Conservation (phyloP, 352 stramenopile species). For the Phytophthora cryptogea region DNA sequence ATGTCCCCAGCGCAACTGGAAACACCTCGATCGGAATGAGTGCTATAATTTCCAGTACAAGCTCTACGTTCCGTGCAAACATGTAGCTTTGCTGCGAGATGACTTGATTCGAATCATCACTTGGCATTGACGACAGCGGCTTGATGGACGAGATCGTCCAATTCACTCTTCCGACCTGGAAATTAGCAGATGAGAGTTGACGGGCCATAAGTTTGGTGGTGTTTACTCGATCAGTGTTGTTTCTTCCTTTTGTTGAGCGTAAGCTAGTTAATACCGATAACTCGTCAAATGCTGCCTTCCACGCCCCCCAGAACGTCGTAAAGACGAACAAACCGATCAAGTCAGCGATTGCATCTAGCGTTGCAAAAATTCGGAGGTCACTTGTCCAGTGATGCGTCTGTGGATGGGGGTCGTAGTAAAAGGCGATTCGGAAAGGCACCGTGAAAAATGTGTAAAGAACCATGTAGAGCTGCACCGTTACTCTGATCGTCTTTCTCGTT, state of each 20-base stretch:
- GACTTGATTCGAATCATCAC: slow-evolving; percentile 5
- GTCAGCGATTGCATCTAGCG: slow-evolving; percentile 49
- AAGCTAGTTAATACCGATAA: slow-evolving; percentile 47
- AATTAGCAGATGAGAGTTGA: slow-evolving; percentile 3
- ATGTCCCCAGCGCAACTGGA: slow-evolving; percentile 26
- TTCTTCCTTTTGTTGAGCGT: slow-evolving; percentile 43
- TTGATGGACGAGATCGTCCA: slow-evolving; percentile 58
- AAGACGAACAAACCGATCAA: slow-evolving; percentile 53
- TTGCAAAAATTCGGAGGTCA: slow-evolving; percentile 45
- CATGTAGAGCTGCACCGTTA: slow-evolving; percentile 12
- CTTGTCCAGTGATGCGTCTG: slow-evolving; percentile 35
- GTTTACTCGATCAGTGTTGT: slow-evolving; percentile 21
- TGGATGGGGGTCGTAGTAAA: slow-evolving; percentile 18
- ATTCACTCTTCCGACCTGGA: slow-evolving; percentile 27
- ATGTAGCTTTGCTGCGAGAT: slow-evolving; percentile 25
- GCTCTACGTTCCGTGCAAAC: slow-evolving; percentile 27
- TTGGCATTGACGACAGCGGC: slow-evolving; percentile 24
- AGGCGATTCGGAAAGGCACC: slow-evolving; percentile 26
- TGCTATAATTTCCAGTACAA: slow-evolving; percentile 56
- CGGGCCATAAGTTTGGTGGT: not conserved
- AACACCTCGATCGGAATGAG: slow-evolving; percentile 59
- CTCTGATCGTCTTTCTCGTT: slow-evolving; percentile 21
- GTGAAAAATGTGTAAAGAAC: slow-evolving; percentile 30
- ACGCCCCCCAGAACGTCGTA: slow-evolving; percentile 41
- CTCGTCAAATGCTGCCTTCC: slow-evolving; percentile 47